Evolutionary conservation across 1,284 basidiomycete species (phyloP), one percentile per base, ranked within the genome.

Genomic region (Chalciporus sp.): DNA sequence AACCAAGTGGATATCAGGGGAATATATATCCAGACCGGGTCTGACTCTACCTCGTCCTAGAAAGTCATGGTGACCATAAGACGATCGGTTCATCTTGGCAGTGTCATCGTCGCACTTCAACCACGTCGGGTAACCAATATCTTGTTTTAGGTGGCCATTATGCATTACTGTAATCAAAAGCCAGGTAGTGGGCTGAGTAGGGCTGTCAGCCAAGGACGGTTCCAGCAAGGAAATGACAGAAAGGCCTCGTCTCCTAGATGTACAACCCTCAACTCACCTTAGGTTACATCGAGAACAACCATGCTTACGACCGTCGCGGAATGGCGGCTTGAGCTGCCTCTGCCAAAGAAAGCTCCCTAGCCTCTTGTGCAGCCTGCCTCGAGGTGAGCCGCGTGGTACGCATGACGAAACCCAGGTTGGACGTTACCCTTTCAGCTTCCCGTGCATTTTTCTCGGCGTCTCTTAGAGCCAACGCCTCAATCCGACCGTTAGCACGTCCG

Each of bases 241-340:
- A 8, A 39, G 17, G n/a, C 8, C 35, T 19, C 37, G 12, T 35
- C 33, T 16, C 33, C 33, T 35, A 19, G 37, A 17, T 17, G n/a
- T 39, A 17, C 20, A 12, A 35, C n/a, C 23, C 11, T 19, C 20
- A 20, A 55, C 61, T 49, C 44, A 61, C 58, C 37, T 48, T 17
- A 17, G 17, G 14, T 8, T 7, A 10, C n/a, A 16, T 9, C n/a
- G 29, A 29, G 10, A 29, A 29, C 9, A 12, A 12, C 2, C n/a
- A 12, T 16, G 3, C 5, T 47, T 64, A 60, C 20, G 49, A 47
- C 42, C 61, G 58, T 39, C 14, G 59, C 17, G 42, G 47, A 16
- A 64, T 56, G n/a, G 48, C 64, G 31, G 56, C 58, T 52, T 72
- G 69, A 1, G 67, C 70, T 6, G 70, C 69, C 45, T 70, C 69